Base-by-base conservation (phyloP, 176 grass and related monocot species). In the Ananas comosus region DNA sequence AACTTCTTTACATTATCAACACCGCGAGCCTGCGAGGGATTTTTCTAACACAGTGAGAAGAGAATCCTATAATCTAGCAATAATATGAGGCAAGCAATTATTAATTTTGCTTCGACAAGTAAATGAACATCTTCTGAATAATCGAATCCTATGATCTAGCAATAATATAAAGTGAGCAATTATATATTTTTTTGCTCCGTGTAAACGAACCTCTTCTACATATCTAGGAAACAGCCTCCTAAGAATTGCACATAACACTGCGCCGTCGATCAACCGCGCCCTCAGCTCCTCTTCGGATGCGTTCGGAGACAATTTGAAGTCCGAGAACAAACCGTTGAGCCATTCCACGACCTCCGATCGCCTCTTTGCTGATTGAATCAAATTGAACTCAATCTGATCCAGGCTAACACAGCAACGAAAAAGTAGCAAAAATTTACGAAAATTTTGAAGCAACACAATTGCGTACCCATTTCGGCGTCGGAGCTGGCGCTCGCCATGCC, bases 271-370 rank as follows among this genome's bases (percentile, higher is more conserved):
- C 64, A 83, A 71, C 48, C 48, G 65, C 53, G 73, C 57, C 49
- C 81, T 61, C 47, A 88, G 53, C 0, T 78, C 81, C 4, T 67
- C 74, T 14, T 88, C 85, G 9, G 85, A 83, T 61, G 77, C 77
- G 59, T 42, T 14, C 64, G 51, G 80, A 6, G 50, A 63, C 58
- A 21, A 73, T 17, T 57, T n/a, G 0, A 29, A 56, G 13, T 81
- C 73, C 7, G 17, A 17, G 69, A 88, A 73, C 69, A 80, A 28
- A 51, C 64, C 19, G 24, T 78, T 77, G 56, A 88, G 80, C 85
- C 85, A 88, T 29, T 54, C 51, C 1, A 88, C 73, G 10, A 77
- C 76, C 52, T 83, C 85, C 69, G 85, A 83, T 73, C 80, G 76
- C 79, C 71, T 71, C 78, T 79, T 84, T 49, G 66, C 68, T 80